Base-by-base conservation (phyloP, 2,329 filamentous ascomycete genomes). In the Pestalotiopsis sp. region DNA sequence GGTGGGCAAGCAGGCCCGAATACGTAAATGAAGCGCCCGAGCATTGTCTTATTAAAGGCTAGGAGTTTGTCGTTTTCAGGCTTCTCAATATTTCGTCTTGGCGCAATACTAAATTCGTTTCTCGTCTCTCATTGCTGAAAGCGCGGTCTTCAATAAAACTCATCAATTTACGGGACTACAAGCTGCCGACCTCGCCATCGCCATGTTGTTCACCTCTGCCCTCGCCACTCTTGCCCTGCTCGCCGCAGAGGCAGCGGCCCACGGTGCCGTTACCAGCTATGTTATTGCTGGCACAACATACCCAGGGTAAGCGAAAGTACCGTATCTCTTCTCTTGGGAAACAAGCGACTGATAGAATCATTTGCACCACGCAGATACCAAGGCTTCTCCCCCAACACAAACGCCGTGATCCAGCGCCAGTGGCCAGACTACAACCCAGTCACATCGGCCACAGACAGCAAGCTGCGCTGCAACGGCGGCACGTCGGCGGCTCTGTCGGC, bases 351-450 rank as follows among this genome's bases (percentile, higher is more conserved):
- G 27, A 61, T 12, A 2, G 27, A 2, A 11, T 3, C 9, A 17
- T 31, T 36, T n/a, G 25, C n/a, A 23, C n/a, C 12, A 5, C 3
- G 9, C 6, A 62, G 59, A 64, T 85, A 83, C 69, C 74, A 83
- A 68, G 85, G 85, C 69, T 88, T 85, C 79, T 82, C 83, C 1
- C 86, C 86, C 5, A 74, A 79, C 39, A 80, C 80, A 38, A 84
- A 84, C 17, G 80, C 83, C 70, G 84, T 85, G n/a, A 88, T 88
- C 74, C 84, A 89, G 76, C 79, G 86, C 58, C 85, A 88, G 79
- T 88, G 86, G 87, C 81, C 83, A 17, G 80, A 86, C 79, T 88
- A 88, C 80, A 85, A 88, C 78, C 86, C 86, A 5, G 84, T 85
- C 71, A 81, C 83, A 76, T 80, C 79, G 6, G 81, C 84, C 67